Evolutionary conservation across 75 land plant species (phyloP).

Genomic region (Sequoia sempervirens): DNA sequence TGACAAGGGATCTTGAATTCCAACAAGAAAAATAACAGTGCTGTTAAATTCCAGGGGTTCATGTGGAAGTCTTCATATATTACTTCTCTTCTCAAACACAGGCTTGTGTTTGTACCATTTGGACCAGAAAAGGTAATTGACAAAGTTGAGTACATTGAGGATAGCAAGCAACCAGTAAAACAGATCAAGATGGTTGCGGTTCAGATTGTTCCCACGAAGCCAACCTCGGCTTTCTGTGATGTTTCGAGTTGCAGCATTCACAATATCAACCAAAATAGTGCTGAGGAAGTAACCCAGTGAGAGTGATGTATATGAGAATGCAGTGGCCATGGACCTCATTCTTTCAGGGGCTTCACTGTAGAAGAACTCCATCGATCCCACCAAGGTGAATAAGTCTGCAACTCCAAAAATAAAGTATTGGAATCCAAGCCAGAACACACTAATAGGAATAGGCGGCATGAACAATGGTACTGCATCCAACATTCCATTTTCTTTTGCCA

Average conservation of each 20-base stretch:
- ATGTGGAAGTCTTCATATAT: too few species aligned
- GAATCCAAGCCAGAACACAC: slow-evolving; percentile 45
- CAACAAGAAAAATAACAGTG: too few species aligned
- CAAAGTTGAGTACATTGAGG: slow-evolving; percentile 21
- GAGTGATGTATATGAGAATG: background rate
- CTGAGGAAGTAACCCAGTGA: slow-evolving; percentile 28
- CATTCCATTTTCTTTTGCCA: slow-evolving; percentile 13
- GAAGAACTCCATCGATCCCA: slow-evolving; percentile 62
- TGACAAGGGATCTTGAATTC: too few species aligned
- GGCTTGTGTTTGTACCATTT: slow-evolving; percentile 34
- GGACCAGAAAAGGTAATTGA: slow-evolving; percentile 30
- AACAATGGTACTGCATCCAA: slow-evolving; percentile 6
- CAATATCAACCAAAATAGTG: slow-evolving; percentile 29
- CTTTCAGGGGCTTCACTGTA: slow-evolving; percentile 39
- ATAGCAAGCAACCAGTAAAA: slow-evolving; percentile 56
- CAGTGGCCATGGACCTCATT: slow-evolving; percentile 23
- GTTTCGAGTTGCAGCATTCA: slow-evolving; percentile 22
- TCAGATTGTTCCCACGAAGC: slow-evolving; percentile 39
- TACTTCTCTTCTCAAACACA: too few species aligned
- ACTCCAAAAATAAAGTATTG: slow-evolving; percentile 49
- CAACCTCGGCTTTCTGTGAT: slow-evolving; percentile 12
- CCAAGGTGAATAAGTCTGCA: slow-evolving; percentile 47
- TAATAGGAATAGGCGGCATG: slow-evolving; percentile 32
- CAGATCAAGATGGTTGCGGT: slow-evolving; percentile 37
- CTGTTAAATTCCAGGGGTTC: too few species aligned